phyloP scores from a whole-genome alignment of 208 protist species.

The Trypanosoma caninum region DNA sequence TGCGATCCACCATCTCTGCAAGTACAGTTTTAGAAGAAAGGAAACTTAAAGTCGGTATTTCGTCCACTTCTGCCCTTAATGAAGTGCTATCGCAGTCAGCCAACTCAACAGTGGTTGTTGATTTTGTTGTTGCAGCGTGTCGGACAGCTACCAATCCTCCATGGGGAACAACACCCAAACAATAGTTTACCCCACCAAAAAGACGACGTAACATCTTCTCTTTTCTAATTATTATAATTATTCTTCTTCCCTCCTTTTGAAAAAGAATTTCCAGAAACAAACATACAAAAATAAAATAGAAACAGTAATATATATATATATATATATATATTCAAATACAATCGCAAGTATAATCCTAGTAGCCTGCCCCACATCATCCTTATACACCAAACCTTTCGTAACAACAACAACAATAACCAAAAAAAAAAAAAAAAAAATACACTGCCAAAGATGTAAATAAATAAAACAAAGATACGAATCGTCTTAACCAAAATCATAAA shows the following conservation, averaged over 20 bases:
- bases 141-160: background rate
- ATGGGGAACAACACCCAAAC: background rate
- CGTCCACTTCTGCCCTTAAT: constrained; percentile 20
- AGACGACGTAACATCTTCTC: constrained; percentile 38
- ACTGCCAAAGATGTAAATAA: no score
- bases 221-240: no score
- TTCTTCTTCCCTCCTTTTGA: no score
- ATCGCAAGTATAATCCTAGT: no score
- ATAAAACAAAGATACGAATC: no score
- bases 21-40: constrained; percentile 58
- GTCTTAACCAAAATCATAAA: no score
- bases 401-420: constrained; percentile 4
- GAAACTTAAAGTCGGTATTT: constrained; percentile 78
- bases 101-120: background rate
- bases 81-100: background rate
- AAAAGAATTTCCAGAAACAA: background rate
- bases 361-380: no score
- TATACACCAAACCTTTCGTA: no score
- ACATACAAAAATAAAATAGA: background rate
- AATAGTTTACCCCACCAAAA: constrained; percentile 1
- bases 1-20: constrained; percentile 61
- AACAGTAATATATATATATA: background rate
- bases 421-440: constrained; percentile 21
- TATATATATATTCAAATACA: background rate
- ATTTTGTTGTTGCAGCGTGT: background rate